phyloP scores from a whole-genome alignment of 345 rosid genomes.

The Eucalyptus microcorys region DNA sequence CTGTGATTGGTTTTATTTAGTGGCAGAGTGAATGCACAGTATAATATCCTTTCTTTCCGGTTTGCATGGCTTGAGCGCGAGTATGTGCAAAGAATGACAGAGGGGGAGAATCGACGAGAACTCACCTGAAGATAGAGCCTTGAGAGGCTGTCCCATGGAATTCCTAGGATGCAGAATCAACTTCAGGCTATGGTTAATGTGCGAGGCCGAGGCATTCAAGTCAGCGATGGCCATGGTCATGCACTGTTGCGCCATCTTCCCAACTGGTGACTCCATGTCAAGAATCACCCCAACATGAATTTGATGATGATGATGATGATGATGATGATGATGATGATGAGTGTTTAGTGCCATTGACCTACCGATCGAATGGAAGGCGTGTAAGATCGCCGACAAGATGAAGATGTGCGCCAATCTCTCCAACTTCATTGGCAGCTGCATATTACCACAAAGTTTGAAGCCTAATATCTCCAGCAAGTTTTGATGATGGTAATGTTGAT shows the following conservation, averaged over 20 bases:
- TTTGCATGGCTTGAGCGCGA: background rate
- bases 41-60: background rate
- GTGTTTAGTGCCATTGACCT: background rate
- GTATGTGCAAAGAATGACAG: background rate
- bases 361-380: background rate
- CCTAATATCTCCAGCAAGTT: background rate
- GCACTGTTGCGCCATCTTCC: background rate
- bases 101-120: background rate
- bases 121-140: background rate
- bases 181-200: background rate
- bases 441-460: background rate
- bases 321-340: background rate
- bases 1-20: background rate
- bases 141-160: background rate
- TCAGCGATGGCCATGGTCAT: background rate
- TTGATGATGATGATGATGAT: background rate
- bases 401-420: background rate
- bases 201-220: background rate
- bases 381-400: background rate
- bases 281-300: background rate
- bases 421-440: background rate
- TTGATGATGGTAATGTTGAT: background rate
- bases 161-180: background rate
- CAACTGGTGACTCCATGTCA: background rate
- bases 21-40: background rate